Conservation (phyloP, 2,329 filamentous ascomycete species). For the Coniochaeta sp. region DNA sequence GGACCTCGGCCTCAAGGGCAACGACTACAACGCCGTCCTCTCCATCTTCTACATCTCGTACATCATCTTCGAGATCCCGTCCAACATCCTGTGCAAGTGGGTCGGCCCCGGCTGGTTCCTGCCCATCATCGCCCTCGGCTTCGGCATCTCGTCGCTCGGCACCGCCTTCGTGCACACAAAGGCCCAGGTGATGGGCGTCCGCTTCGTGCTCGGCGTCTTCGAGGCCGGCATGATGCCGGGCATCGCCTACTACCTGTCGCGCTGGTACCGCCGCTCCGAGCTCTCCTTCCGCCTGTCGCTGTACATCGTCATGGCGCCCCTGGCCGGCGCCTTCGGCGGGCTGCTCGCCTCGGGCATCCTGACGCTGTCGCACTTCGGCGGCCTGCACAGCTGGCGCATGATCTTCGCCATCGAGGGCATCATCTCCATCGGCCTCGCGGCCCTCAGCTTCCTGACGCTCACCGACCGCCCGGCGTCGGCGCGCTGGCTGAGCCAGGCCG, state of each 20-base stretch:
- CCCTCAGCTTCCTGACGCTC: conserved; percentile 54
- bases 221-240: conserved; percentile 60
- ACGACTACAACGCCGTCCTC: conserved; percentile 55
- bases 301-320: conserved; percentile 57
- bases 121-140: conserved; percentile 45
- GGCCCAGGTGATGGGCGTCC: conserved; percentile 38
- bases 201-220: conserved; percentile 51
- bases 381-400: conserved; percentile 56
- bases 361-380: conserved; percentile 47
- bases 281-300: conserved; percentile 53
- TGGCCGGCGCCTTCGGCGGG: conserved; percentile 60
- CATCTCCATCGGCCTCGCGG: conserved; percentile 40
- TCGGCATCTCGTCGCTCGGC: conserved; percentile 48
- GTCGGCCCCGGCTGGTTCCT: conserved; percentile 58
- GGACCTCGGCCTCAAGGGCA: conserved; percentile 43
- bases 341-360: conserved; percentile 55
- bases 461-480: conserved; percentile 61
- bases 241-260: conserved; percentile 55
- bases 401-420: conserved; percentile 68
- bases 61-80: conserved; percentile 55
- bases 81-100: conserved; percentile 54
- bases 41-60: conserved; percentile 57
- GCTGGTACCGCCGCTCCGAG: conserved; percentile 57
- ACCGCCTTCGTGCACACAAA: conserved; percentile 51
- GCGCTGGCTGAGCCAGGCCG: conserved; percentile 54